Base-by-base conservation (phyloP, 1,284 basidiomycete genomes). In the Ganoderma sinense region DNA sequence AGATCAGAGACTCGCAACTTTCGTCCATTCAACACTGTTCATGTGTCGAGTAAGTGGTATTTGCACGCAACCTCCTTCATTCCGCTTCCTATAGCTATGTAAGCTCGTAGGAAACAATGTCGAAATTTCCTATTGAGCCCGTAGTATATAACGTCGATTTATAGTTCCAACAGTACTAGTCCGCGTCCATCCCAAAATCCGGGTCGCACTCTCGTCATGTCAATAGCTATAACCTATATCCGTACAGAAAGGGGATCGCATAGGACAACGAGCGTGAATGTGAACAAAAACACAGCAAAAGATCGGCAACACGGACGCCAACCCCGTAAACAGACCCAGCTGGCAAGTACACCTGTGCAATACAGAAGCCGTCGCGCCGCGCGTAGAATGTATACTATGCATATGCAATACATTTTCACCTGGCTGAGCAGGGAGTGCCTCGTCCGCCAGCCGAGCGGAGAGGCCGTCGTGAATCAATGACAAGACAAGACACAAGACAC, bases 221-320 rank as follows among this genome's bases (percentile, higher is more conserved):
- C 56, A 59, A 59, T 20, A 67, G 59, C 58, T 64, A 64, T 53
- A 53, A 29, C 48, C 48, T 51, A 51, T n/a, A 10, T 53, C 65
- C 69, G 64, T 71, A 75, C 73, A 74, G 62, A 67, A 62, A 68
- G 14, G 63, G 71, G 62, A 71, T 69, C 72, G 64, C 62, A 67
- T 74, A 76, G 71, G 69, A 76, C 74, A 75, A 55, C 23, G 73
- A 76, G 75, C 66, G 48, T 55, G 68, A 67, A 73, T 60, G 66
- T 29, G 63, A 74, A 75, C 75, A 76, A 75, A 75, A 66, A 73
- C 45, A 51, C 26, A 53, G 51, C 26, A 33, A 55, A 69, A 70
- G 66, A 33, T 40, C 60, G 56, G 66, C 68, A 63, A 69, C 62
- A 70, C 60, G 63, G 62, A 67, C 67, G 61, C 66, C 51, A 43